Conservation (phyloP, 371 early-diverging fungal species). For the Apophysomyces trapeziformis region DNA sequence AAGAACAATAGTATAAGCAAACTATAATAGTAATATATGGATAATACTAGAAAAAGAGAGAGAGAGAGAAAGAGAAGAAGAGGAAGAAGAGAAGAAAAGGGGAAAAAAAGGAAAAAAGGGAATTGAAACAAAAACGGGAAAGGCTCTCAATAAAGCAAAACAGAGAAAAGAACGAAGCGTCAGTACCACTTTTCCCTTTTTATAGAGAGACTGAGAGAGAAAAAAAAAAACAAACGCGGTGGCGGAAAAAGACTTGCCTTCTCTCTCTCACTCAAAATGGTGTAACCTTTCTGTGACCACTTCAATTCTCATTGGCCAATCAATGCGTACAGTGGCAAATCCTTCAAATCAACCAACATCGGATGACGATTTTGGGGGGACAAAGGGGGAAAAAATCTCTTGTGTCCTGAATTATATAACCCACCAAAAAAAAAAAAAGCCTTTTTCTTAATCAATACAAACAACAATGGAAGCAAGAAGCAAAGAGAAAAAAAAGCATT, state of each 20-base stretch:
- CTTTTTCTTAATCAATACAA: too few relatives aligned
- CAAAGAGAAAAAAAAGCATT: too few relatives aligned
- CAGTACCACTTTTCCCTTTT: constrained; percentile 8
- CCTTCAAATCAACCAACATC: too few relatives aligned
- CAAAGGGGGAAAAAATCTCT: too few relatives aligned
- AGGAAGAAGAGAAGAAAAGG: constrained; percentile 13
- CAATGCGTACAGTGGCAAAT: neutral
- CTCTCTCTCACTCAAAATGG: neutral
- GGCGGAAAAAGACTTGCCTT: neutral
- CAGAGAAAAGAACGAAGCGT: constrained; percentile 12
- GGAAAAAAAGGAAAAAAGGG: constrained; percentile 8
- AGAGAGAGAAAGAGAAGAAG: constrained; percentile 12
- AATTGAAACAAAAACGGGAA: constrained; percentile 12
- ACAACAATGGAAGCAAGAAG: too few relatives aligned
- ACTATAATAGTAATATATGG: constrained; percentile 9
- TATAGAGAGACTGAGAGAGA: constrained; percentile 9
- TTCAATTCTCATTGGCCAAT: constrained; percentile 8
- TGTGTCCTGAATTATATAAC: too few relatives aligned
- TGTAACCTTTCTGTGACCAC: constrained; percentile 5
- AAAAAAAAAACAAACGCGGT: constrained; percentile 13
- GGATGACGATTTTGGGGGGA: too few relatives aligned
- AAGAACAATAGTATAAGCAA: neutral
- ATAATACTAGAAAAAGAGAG: too few relatives aligned
- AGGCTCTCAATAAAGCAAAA: neutral
- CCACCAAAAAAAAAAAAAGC: too few relatives aligned